These are phyloP conservation scores for Cyclanthera cordifolia DNA, from an alignment of 306 rosid species.

Conservation along the genomic window DNA sequence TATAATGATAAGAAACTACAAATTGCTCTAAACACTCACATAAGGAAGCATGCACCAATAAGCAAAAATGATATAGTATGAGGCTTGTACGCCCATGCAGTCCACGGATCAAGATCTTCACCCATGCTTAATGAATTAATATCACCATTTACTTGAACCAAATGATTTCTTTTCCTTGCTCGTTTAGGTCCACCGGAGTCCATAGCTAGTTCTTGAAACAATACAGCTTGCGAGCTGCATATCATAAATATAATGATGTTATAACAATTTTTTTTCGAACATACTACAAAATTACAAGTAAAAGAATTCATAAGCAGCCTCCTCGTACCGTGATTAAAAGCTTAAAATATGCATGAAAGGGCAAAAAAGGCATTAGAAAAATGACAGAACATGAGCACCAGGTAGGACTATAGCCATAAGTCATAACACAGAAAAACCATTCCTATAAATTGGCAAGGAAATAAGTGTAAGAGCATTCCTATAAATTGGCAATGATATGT, in stretches of 20 bases:
- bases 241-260: slow-evolving; percentile 21
- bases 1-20: slow-evolving; percentile 10
- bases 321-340: background rate
- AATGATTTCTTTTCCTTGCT: slow-evolving; percentile 37
- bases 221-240: slow-evolving; percentile 32
- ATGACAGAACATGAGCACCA: background rate
- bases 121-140: slow-evolving; percentile 30
- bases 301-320: background rate
- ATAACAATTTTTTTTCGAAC: background rate
- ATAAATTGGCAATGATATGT: background rate
- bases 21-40: slow-evolving; percentile 47
- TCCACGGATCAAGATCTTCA: slow-evolving; percentile 97
- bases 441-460: slow-evolving; percentile 4
- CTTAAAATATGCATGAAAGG: slow-evolving; percentile 3
- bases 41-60: slow-evolving; percentile 89
- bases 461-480: background rate
- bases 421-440: slow-evolving; percentile 2
- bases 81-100: slow-evolving; percentile 99
- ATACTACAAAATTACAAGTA: background rate
- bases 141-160: slow-evolving; percentile 54
- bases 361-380: background rate
- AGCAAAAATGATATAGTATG: slow-evolving; percentile 83
- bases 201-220: slow-evolving; percentile 32
- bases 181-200: slow-evolving; percentile 56
- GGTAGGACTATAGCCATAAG: slow-evolving; percentile 1